Base-by-base conservation (phyloP, 2,329 filamentous ascomycete genomes). In the Phaeosphaeria sp. region DNA sequence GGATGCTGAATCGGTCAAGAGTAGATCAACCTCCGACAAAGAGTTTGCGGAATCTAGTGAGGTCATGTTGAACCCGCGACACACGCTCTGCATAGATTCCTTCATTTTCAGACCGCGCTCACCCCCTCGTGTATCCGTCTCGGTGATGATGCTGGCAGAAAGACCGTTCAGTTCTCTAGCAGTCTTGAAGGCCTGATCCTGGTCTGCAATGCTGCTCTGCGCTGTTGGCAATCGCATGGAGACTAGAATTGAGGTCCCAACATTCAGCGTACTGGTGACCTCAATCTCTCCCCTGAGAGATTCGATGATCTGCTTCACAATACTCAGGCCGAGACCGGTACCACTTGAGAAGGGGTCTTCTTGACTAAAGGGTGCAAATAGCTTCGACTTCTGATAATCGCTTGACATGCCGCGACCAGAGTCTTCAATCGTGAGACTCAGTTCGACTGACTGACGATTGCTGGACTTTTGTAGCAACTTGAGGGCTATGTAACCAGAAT, bases 391-490 rank as follows among this genome's bases (percentile, higher is more conserved):
- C 36, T 75, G 71, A 48, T 70, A 77, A 15, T 76, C 74, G 7
- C 59, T 25, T 25, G 71, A 74, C 70, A 77, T 77, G 25, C 75
- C 75, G 15, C 67, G 69, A 1, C 75, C 75, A 17, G 74, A 73
- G 45, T 77, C 75, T 50, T 71, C 60, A 15, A 77, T 68, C 3
- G 61, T 69, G 22, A 88, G 53, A 17, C 53, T 55, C 20, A 74
- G 47, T 6, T 74, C 55, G 15, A 67, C 57, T n/a, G 57, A 54
- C 15, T 69, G 53, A 7, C 59, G 17, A 8, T 57, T 59, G 20
- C 17, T 60, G 9, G 50, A 60, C 6, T 61, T 49, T 25, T 69
- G 67, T 3, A 63, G 18, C 36, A 77, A 57, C 3, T 61, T 60
- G 17, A 77, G 55, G 0, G 61, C 63, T 20, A 77, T 71, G 49